Base-by-base conservation (phyloP, 1,284 basidiomycete genomes). In the Apiotrichum siamense region DNA sequence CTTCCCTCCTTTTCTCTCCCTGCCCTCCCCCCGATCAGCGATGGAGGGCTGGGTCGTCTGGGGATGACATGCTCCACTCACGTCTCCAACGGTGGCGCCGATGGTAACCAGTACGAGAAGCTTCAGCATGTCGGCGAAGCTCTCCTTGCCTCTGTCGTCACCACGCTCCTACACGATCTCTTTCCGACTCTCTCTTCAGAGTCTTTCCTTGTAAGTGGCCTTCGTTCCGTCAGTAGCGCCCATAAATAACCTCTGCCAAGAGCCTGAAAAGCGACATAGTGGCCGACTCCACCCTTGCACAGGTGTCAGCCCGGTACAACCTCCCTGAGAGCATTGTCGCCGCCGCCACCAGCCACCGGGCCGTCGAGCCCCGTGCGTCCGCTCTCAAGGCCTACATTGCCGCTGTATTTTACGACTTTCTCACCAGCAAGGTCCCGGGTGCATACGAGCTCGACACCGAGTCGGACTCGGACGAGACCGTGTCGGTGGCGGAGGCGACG, bases 91-190 rank as follows among this genome's bases (percentile, higher is more conserved):
- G n/a, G n/a, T n/a, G n/a, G n/a, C n/a, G n/a, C n/a, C n/a, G n/a
- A n/a, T 46, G 10, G 32, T 47, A 9, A 51, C 51, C 23, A 70
- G 50, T 69, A 72, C 45, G 69, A 72, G 41, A 72, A 72, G 59
- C 61, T 72, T 17, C 68, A 72, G 53, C 66, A 66, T 53, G 62
- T 72, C 17, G 69, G 69, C 2, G 69, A 72, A 49, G 56, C 48
- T 15, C 31, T 72, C 5, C 52, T 69, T 7, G 62, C 59, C 18
- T 39, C 47, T 17, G 47, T 62, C 25, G 60, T 68, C 26, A 70
- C 67, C 0, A 39, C 55, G 2, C 52, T 72, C 21, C 55, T 72
- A 15, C 60, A 72, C 31, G 59, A 69, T 24, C 47, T 69, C 26
- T 67, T 57, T 40, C 70, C 70, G 2, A 57, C 57, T 11, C 49